Conservation (phyloP, 2,329 filamentous ascomycete genomes). For the Corynespora cassiicola region DNA sequence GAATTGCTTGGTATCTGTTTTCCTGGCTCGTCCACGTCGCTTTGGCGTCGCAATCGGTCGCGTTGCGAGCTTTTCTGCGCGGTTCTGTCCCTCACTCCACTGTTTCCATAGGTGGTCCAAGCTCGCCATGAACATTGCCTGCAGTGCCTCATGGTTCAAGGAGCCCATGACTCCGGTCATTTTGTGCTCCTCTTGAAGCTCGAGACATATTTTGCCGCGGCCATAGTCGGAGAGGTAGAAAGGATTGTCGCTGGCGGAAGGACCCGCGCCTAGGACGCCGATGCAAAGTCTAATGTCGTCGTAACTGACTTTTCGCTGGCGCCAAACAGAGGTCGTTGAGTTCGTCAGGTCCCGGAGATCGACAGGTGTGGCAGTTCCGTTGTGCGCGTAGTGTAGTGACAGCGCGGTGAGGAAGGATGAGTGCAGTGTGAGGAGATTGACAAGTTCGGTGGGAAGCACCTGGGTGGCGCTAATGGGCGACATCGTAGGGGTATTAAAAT, state of each 20-base stretch:
- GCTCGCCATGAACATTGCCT: constrained; percentile 57
- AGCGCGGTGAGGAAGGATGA: constrained; percentile 57
- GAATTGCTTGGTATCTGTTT: constrained; percentile 43
- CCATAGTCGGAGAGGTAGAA: constrained; percentile 53
- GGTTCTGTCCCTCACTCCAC: constrained; percentile 36
- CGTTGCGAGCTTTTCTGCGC: constrained; percentile 22
- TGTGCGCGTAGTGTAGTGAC: constrained; percentile 58
- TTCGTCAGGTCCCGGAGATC: constrained; percentile 49
- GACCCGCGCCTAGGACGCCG: constrained; percentile 45
- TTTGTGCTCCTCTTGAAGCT: constrained; percentile 40
- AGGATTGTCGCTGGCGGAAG: constrained; percentile 34
- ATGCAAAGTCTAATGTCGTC: constrained; percentile 55
- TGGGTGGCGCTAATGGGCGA: constrained; percentile 32
- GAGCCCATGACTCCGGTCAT: constrained; percentile 32
- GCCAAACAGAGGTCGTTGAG: constrained; percentile 52
- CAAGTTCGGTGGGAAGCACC: constrained; percentile 50
- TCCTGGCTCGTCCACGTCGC: constrained; percentile 41
- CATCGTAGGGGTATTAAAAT: constrained; percentile 31
- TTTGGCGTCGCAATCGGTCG: constrained; percentile 40
- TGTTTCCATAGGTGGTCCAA: constrained; percentile 54
- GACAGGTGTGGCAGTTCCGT: constrained; percentile 53
- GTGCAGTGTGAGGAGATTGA: constrained; percentile 53
- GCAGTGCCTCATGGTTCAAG: constrained; percentile 56
- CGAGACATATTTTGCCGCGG: constrained; percentile 50
- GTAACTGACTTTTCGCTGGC: constrained; percentile 52